Evolutionary conservation across 2,329 filamentous ascomycete genomes (phyloP).

Genomic region (Neurospora sp.): DNA sequence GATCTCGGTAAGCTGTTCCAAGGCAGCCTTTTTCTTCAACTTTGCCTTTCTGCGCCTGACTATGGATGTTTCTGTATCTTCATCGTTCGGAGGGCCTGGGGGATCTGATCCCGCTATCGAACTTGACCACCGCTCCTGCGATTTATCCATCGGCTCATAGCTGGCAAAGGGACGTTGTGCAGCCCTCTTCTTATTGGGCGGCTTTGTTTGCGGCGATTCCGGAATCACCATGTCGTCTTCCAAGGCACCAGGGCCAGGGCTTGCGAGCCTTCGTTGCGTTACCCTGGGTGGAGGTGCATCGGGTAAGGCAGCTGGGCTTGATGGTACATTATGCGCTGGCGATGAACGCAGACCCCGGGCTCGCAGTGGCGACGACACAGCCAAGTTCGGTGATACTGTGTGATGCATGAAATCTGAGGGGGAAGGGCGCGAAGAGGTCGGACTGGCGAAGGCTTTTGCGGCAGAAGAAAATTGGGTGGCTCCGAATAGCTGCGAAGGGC

Average conservation of each 20-base stretch:
- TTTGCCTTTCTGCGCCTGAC: slow-evolving; percentile 29
- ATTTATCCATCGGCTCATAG: slow-evolving; percentile 37
- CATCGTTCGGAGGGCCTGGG: slow-evolving; percentile 18
- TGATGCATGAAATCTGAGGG: slow-evolving; percentile 34
- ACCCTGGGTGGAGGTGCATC: slow-evolving; percentile 9
- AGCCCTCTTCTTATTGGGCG: slow-evolving; percentile 7
- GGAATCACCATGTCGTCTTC: slow-evolving; percentile 11
- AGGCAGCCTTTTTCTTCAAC: slow-evolving; percentile 29
- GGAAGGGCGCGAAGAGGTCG: slow-evolving; percentile 48
- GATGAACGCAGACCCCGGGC: slow-evolving; percentile 37
- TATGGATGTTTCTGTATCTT: slow-evolving; percentile 24
- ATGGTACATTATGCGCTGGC: slow-evolving; percentile 18
- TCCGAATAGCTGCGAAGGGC: slow-evolving; percentile 42
- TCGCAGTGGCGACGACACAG: slow-evolving; percentile 39
- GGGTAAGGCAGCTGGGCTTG: slow-evolving; percentile 16
- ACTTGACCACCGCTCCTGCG: slow-evolving; percentile 29
- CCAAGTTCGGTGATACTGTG: slow-evolving; percentile 34
- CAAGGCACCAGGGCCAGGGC: slow-evolving; percentile 7
- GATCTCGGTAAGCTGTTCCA: slow-evolving; percentile 31
- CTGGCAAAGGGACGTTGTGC: slow-evolving; percentile 25
- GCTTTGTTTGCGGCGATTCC: slow-evolving; percentile 10
- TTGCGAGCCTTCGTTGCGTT: slow-evolving; percentile 5
- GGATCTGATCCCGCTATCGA: slow-evolving; percentile 16
- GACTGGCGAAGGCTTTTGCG: slow-evolving; percentile 35
- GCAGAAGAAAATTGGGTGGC: slow-evolving; percentile 46